Conservation (phyloP, 306 rosid genomes). For the Delonix regia region DNA sequence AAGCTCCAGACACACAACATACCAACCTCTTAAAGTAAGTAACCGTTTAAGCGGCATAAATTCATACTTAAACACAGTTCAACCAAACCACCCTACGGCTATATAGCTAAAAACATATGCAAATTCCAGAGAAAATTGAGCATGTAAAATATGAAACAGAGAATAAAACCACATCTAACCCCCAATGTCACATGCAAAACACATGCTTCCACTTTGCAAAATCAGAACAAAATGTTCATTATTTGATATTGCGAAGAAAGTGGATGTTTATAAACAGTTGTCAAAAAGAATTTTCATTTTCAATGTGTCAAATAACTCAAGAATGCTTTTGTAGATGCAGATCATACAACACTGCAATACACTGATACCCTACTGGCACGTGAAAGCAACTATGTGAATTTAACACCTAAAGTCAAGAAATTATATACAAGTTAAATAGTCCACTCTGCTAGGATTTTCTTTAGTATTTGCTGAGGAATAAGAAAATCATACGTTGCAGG, state of each 20-base stretch:
- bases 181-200: background rate
- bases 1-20: background rate
- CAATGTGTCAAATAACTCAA: background rate
- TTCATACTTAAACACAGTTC: background rate
- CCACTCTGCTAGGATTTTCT: background rate
- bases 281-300: background rate
- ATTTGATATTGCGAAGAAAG: background rate
- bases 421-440: background rate
- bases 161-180: background rate
- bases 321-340: background rate
- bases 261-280: background rate
- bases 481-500: background rate
- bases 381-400: background rate
- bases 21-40: background rate
- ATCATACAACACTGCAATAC: background rate
- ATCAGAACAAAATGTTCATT: background rate
- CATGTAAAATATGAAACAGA: background rate
- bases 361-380: background rate
- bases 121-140: background rate
- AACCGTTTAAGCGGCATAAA: background rate
- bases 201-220: background rate
- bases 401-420: background rate
- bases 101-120: background rate
- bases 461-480: background rate
- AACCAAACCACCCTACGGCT: background rate